A percentile compares a stretch with the other conserved stretches of the same genome.
These are phyloP conservation scores for Aphanomyces stellatus DNA, from an alignment of 352 stramenopile genomes.

Conservation along the genomic window DNA sequence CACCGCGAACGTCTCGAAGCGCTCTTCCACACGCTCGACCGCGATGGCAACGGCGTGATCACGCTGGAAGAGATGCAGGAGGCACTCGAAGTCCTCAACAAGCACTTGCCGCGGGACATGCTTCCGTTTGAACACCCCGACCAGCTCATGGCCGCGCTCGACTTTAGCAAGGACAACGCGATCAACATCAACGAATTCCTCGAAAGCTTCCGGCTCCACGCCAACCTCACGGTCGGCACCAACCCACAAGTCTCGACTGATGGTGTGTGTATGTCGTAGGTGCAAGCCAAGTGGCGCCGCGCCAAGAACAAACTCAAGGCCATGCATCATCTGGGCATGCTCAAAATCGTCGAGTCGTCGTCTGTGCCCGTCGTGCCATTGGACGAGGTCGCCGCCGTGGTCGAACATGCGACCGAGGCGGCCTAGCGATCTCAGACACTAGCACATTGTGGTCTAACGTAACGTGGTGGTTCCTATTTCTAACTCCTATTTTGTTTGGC, in stretches of 20 bases:
- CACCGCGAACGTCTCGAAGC: slow-evolving; percentile 71
- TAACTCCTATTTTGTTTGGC: no score
- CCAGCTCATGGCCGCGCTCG: slow-evolving; percentile 78
- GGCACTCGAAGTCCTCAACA: slow-evolving; percentile 70
- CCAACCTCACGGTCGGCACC: slow-evolving; percentile 48
- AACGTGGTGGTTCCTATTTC: no score
- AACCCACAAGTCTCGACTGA: background rate
- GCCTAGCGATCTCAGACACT: no score
- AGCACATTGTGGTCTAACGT: no score
- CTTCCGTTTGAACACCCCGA: slow-evolving; percentile 55
- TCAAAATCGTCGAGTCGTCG: slow-evolving; percentile 14
- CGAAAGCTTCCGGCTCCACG: slow-evolving; percentile 79
- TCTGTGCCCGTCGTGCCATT: slow-evolving; percentile 14
- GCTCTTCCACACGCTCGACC: slow-evolving; percentile 73
- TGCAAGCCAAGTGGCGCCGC: slow-evolving; percentile 80
- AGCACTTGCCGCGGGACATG: slow-evolving; percentile 55
- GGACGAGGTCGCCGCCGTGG: slow-evolving; percentile 13
- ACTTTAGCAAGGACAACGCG: slow-evolving; percentile 78
- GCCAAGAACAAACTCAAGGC: slow-evolving; percentile 80
- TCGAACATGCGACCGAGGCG: no score
- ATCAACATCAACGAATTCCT: slow-evolving; percentile 89
- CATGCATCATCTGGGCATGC: slow-evolving; percentile 19
- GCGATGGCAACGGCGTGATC: slow-evolving; percentile 73
- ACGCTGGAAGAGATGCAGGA: slow-evolving; percentile 71
- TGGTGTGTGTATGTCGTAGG: background rate